phyloP scores from a whole-genome alignment of 129 eudicot genomes.

The Lactuca sativa region DNA sequence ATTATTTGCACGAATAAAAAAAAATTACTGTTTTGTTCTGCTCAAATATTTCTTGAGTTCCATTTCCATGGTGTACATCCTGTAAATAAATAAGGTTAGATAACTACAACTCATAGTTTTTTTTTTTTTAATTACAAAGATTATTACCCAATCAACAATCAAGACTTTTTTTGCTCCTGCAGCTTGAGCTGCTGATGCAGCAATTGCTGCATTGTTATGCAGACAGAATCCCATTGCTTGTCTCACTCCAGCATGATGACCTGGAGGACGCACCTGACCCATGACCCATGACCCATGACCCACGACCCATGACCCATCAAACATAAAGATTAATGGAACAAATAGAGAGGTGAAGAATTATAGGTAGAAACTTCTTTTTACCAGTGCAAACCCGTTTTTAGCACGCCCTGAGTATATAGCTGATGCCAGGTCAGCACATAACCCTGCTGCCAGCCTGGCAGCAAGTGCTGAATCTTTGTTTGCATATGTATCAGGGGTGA shows the following conservation, averaged over 20 bases:
- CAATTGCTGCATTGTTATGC: constrained; percentile 98
- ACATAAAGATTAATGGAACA: constrained; percentile 5
- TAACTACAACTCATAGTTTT: neutral
- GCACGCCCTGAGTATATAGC: constrained; percentile 62
- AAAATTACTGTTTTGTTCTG: no score
- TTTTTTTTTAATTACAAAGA: neutral
- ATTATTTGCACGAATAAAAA: no score
- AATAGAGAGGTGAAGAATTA: no score
- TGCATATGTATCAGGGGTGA: constrained; percentile 95
- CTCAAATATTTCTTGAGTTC: no score
- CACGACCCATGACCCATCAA: constrained; percentile 39
- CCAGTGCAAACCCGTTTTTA: constrained; percentile 96
- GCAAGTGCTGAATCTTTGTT: constrained; percentile 90
- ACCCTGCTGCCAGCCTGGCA: constrained; percentile 96
- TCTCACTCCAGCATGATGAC: constrained; percentile 98
- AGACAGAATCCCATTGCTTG: constrained; percentile 96
- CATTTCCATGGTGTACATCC: no score
- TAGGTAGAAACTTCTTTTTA: constrained; percentile 31
- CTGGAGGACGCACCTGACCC: constrained; percentile 96
- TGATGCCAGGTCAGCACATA: constrained; percentile 90
- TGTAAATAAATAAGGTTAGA: no score
- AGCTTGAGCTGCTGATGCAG: constrained; percentile 80
- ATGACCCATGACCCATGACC: constrained; percentile 42
- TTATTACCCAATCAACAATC: constrained; percentile 91
- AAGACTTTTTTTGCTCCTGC: constrained; percentile 94